Percentiles rank a stretch among this genome's conserved stretches.
phyloP scores from a whole-genome alignment of 108 stramenopile genomes.

The Mayamaea pseudoterrestris region DNA sequence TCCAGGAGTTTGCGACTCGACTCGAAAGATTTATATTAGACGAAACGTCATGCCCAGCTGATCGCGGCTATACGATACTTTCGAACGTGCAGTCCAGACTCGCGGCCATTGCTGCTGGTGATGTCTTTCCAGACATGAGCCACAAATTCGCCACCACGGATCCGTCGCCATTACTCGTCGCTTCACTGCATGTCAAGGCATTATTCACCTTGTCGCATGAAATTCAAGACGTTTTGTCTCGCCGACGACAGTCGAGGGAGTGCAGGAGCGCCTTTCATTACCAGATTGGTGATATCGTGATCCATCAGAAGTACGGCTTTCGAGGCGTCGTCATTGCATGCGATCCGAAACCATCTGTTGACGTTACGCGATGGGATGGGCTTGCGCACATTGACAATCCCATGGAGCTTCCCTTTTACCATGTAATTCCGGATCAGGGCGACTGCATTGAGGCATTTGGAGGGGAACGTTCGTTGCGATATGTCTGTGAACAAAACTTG shows the following conservation, averaged over 20 bases:
- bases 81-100: conserved; percentile 10
- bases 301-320: conserved; percentile 63
- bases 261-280: conserved; percentile 27
- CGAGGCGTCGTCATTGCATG: conserved; percentile 65
- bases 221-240: conserved; percentile 36
- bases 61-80: conserved; percentile 12
- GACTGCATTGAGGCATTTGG: conserved; percentile 65
- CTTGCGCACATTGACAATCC: conserved; percentile 33
- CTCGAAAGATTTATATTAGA: conserved; percentile 16
- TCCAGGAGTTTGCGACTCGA: conserved; percentile 13
- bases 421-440: conserved; percentile 48
- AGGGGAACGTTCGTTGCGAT: conserved; percentile 43
- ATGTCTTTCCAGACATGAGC: not conserved
- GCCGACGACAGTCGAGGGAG: conserved; percentile 25
- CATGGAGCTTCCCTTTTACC: conserved; percentile 63
- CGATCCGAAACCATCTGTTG: conserved; percentile 43
- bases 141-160: not conserved
- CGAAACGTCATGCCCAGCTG: conserved; percentile 18
- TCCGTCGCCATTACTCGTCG: conserved; percentile 2
- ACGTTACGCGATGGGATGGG: conserved; percentile 75
- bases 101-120: not conserved
- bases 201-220: conserved; percentile 29
- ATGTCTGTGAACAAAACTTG: conserved; percentile 70
- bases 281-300: conserved; percentile 51
- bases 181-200: conserved; percentile 21